Conservation (phyloP, 306 rosid species). For the Vachellia pachyceras region DNA sequence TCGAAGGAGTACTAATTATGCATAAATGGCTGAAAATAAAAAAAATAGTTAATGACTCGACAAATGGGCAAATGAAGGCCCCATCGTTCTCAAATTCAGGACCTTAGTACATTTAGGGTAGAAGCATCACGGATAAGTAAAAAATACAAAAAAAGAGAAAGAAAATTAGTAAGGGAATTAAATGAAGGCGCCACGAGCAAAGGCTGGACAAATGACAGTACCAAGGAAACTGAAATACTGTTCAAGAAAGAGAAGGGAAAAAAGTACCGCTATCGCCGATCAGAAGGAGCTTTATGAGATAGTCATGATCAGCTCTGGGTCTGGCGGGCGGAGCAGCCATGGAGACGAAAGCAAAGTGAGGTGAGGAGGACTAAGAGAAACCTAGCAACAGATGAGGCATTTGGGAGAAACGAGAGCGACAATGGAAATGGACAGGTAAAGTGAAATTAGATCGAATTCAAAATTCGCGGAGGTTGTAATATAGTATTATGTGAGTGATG, state of each 20-base stretch:
- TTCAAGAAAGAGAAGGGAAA: background rate
- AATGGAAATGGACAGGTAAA: conserved; percentile 11
- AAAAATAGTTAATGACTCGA: background rate
- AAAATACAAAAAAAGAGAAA: background rate
- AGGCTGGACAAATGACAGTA: conserved; percentile 11
- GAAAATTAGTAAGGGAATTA: background rate
- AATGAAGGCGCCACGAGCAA: background rate
- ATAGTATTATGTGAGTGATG: background rate
- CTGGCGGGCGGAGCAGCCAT: conserved; percentile 80
- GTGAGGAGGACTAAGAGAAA: conserved; percentile 23
- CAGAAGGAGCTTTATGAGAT: conserved; percentile 80
- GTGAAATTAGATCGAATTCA: background rate
- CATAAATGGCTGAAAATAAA: conserved; percentile 4
- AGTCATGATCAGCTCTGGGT: conserved; percentile 89
- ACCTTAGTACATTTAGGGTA: conserved; percentile 2
- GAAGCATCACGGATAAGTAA: background rate
- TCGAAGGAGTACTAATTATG: background rate
- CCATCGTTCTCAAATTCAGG: background rate
- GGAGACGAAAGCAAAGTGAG: conserved; percentile 8
- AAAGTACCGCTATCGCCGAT: conserved; percentile 86
- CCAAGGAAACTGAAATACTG: background rate
- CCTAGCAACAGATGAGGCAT: conserved; percentile 32
- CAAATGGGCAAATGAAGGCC: background rate
- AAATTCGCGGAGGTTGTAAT: background rate
- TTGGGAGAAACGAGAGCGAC: conserved; percentile 14